Evolutionary conservation across 164 flowering plant genomes (phyloP).

Genomic region (Kingdonia uniflora): DNA sequence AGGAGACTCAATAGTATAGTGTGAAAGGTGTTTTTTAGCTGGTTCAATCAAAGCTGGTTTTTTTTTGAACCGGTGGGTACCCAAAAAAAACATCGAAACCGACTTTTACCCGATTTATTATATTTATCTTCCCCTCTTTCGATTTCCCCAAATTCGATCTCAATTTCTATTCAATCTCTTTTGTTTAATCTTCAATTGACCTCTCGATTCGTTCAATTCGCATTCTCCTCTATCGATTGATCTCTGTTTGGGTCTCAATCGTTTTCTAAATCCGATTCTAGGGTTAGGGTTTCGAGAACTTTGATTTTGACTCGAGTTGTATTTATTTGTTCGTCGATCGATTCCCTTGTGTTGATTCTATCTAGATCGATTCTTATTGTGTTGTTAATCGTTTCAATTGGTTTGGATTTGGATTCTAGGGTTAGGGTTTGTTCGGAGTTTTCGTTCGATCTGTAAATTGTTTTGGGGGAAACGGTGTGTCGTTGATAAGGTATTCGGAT

Average conservation of each 20-base stretch:
- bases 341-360: conserved; percentile 4
- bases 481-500: background rate
- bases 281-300: conserved; percentile 32
- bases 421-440: conserved; percentile 1
- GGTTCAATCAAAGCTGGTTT: too few relatives aligned
- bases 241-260: background rate
- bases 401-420: background rate
- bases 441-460: conserved; percentile 10
- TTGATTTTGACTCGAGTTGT: too few relatives aligned
- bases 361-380: conserved; percentile 6
- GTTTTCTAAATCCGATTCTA: conserved; percentile 14
- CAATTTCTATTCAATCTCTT: background rate
- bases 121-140: background rate
- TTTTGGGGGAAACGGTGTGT: conserved; percentile 4
- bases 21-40: too few relatives aligned
- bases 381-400: too few relatives aligned
- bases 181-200: conserved; percentile 6
- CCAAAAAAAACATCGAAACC: too few relatives aligned
- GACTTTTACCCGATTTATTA: too few relatives aligned
- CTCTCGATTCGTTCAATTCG: background rate
- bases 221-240: conserved; percentile 12
- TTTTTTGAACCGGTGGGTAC: too few relatives aligned
- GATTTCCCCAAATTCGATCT: background rate
- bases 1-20: too few relatives aligned
- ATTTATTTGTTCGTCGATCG: background rate